Conservation (phyloP, 495 filamentous ascomycete species). For the Hamigera avellanea region DNA sequence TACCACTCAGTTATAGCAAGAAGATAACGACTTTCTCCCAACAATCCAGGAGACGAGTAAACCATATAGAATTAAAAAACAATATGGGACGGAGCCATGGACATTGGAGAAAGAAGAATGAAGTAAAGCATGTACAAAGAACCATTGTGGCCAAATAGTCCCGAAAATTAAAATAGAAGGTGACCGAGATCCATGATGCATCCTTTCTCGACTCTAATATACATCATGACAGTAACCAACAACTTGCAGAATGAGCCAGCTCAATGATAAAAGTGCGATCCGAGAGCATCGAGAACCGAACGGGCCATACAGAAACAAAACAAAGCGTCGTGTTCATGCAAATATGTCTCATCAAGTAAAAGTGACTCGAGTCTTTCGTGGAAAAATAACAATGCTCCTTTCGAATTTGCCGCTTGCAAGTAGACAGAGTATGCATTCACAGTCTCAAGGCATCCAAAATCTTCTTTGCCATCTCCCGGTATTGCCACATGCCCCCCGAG, state of each 20-base stretch:
- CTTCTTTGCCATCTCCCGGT: conserved; percentile 93
- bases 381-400: neutral
- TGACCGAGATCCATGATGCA: neutral
- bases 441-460: conserved; percentile 83
- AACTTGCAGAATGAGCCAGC: conserved; percentile 11
- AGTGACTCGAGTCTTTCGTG: neutral
- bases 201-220: conserved; percentile 10
- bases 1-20: too few relatives aligned
- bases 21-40: too few relatives aligned
- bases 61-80: too few relatives aligned
- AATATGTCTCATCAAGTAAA: conserved; percentile 13
- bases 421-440: conserved; percentile 30
- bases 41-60: too few relatives aligned
- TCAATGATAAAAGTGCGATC: conserved; percentile 11
- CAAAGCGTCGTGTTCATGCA: conserved; percentile 19
- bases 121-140: too few relatives aligned
- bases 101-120: too few relatives aligned
- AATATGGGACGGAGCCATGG: too few relatives aligned
- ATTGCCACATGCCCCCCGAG: conserved; percentile 92
- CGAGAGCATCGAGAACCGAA: conserved; percentile 7
- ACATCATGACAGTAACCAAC: conserved; percentile 18
- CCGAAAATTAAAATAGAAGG: too few relatives aligned
- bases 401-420: neutral
- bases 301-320: conserved; percentile 3
- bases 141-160: too few relatives aligned